phyloP scores from a whole-genome alignment of 202 grass and related monocot genomes.

The Cymbopogon flexuosus region DNA sequence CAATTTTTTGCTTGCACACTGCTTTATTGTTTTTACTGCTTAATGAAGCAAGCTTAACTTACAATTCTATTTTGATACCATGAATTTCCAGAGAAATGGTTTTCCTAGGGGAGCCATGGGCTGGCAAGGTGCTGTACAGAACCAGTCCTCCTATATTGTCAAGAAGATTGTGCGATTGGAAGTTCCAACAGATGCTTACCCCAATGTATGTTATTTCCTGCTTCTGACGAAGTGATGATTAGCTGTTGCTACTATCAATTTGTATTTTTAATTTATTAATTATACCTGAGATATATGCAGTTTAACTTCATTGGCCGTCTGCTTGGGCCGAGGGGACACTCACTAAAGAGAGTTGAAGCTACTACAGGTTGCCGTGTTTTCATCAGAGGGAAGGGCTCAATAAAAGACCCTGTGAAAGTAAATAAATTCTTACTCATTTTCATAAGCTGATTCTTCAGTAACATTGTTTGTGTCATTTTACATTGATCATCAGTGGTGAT shows the following conservation, averaged over 20 bases:
- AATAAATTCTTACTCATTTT: not conserved
- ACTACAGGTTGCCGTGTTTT: slow-evolving; percentile 78
- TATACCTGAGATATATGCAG: slow-evolving; percentile 30
- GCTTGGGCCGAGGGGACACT: slow-evolving; percentile 76
- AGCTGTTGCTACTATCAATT: slow-evolving; percentile 9
- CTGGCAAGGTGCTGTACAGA: slow-evolving; percentile 43
- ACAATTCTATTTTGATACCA: not conserved
- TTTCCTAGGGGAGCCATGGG: slow-evolving; percentile 45
- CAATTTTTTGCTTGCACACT: slow-evolving; percentile 22
- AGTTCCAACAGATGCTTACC: slow-evolving; percentile 43
- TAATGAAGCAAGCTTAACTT: slow-evolving; percentile 20
- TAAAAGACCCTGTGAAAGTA: slow-evolving; percentile 80
- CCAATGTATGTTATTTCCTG: slow-evolving; percentile 33
- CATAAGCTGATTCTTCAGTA: not conserved
- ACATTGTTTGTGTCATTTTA: slow-evolving; percentile 7
- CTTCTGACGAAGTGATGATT: not conserved
- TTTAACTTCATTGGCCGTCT: slow-evolving; percentile 77
- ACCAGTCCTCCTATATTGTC: slow-evolving; percentile 31
- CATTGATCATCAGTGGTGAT: not conserved
- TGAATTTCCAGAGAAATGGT: slow-evolving; percentile 35
- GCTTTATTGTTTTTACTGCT: not conserved
- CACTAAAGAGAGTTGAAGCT: slow-evolving; percentile 78
- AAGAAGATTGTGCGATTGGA: slow-evolving; percentile 46
- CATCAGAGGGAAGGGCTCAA: slow-evolving; percentile 78
- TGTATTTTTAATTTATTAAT: slow-evolving; percentile 30